Percentiles rank a stretch among this genome's conserved stretches.
Conservation (phyloP, 2,329 filamentous ascomycete species). For the Penicillium sp. region DNA sequence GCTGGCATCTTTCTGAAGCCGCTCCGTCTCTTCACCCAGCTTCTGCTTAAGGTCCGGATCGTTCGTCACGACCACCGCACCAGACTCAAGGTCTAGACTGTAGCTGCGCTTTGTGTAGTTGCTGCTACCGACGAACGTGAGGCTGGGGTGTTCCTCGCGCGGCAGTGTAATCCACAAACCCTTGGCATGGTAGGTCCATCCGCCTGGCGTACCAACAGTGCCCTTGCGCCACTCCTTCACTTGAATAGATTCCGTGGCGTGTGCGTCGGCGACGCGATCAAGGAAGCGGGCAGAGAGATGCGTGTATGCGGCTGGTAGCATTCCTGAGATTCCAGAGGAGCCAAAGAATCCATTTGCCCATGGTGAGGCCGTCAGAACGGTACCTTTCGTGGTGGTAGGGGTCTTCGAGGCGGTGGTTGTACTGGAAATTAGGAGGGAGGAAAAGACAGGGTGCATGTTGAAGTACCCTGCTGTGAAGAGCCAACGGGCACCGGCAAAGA, state of each 20-base stretch:
- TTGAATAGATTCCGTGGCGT: constrained; percentile 58
- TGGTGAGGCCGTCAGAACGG: constrained; percentile 87
- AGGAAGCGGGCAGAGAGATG: constrained; percentile 82
- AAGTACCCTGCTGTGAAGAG: constrained; percentile 98
- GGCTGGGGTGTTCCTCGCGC: constrained; percentile 62
- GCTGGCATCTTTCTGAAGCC: constrained; percentile 72
- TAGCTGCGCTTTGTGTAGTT: constrained; percentile 97
- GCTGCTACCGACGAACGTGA: constrained; percentile 84
- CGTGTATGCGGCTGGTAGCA: constrained; percentile 89
- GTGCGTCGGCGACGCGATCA: constrained; percentile 55
- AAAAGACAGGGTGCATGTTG: constrained; percentile 86
- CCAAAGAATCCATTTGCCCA: constrained; percentile 94
- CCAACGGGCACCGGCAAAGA: constrained; percentile 73
- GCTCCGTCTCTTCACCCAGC: constrained; percentile 75
- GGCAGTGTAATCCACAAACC: constrained; percentile 78
- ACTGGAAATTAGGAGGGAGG: constrained; percentile 72
- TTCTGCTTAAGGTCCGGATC: constrained; percentile 69
- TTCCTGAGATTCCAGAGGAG: constrained; percentile 80
- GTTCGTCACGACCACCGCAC: constrained; percentile 78
- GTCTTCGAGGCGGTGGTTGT: constrained; percentile 42
- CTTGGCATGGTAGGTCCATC: constrained; percentile 98
- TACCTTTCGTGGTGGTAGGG: constrained; percentile 55
- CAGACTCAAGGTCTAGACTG: constrained; percentile 84
- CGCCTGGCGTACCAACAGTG: constrained; percentile 72
- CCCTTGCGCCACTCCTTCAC: constrained; percentile 88